Evolutionary conservation across 176 grass and related monocot genomes (phyloP).

Genomic region (Eragrostis curvula): DNA sequence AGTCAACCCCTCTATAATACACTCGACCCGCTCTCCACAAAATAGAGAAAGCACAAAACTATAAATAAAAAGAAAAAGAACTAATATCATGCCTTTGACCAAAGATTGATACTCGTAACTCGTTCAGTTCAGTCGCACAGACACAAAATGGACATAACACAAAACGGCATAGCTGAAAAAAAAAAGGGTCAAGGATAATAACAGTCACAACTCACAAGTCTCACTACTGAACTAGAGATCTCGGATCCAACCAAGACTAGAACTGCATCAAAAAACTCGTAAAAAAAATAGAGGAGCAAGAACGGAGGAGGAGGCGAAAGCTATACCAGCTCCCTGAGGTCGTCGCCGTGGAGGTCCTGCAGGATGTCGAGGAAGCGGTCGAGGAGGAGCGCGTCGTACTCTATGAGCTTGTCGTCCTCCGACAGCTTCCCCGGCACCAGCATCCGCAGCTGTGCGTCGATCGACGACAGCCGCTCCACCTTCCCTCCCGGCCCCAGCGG

Average conservation of each 20-base stretch:
- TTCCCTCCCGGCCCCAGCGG: slow-evolving; percentile 9
- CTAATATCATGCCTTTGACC: background rate
- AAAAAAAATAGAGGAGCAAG: background rate
- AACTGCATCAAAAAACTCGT: background rate
- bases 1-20: slow-evolving; percentile 1
- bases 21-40: background rate
- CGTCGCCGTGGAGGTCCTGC: slow-evolving; percentile 65
- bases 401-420: slow-evolving; percentile 74
- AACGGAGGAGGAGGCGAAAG: background rate
- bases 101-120: background rate
- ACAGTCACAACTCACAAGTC: background rate
- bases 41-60: background rate
- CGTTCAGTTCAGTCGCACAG: background rate
- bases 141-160: background rate
- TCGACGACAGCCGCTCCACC: slow-evolving; percentile 68
- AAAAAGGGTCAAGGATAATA: background rate
- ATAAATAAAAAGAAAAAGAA: background rate
- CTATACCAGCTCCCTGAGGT: slow-evolving; percentile 61
- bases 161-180: background rate
- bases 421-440: slow-evolving; percentile 63
- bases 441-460: slow-evolving; percentile 70
- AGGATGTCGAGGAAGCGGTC: slow-evolving; percentile 81
- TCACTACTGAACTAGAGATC: background rate
- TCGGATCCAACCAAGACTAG: slow-evolving; percentile 34
- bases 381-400: slow-evolving; percentile 75